A percentile compares a stretch with the other conserved stretches of the same genome.
Conservation (phyloP, 805 yeast species). For the Candida boidinii region DNA sequence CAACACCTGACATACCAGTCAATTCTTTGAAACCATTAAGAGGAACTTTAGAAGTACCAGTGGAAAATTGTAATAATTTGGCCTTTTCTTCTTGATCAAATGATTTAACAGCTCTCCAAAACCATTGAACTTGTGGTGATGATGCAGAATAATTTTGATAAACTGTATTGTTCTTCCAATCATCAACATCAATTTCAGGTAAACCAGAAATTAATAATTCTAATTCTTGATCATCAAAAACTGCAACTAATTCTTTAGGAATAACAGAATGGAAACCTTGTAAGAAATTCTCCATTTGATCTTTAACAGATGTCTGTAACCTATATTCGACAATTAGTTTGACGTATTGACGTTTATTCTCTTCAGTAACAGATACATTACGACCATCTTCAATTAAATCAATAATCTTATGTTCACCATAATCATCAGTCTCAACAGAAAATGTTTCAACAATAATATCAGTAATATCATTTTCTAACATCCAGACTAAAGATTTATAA, state of each 20-base stretch:
- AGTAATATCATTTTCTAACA: slow-evolving; percentile 93
- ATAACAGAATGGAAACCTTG: slow-evolving; percentile 87
- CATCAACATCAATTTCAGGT: slow-evolving; percentile 93
- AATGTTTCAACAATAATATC: slow-evolving; percentile 93
- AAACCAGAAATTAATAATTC: slow-evolving; percentile 89
- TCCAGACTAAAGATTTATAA: slow-evolving; percentile 89
- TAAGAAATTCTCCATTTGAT: slow-evolving; percentile 79
- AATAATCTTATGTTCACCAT: slow-evolving; percentile 78
- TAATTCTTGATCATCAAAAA: slow-evolving; percentile 92
- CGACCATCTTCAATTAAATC: slow-evolving; percentile 81
- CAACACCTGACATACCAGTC: slow-evolving; percentile 78
- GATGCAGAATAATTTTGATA: slow-evolving; percentile 77
- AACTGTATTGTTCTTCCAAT: slow-evolving; percentile 83
- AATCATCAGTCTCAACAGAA: slow-evolving; percentile 87
- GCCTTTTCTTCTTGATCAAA: slow-evolving; percentile 94
- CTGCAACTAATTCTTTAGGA: slow-evolving; percentile 71
- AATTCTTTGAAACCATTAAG: slow-evolving; percentile 86
- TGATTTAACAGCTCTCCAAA: slow-evolving; percentile 95
- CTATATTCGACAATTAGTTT: slow-evolving; percentile 79
- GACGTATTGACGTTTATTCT: slow-evolving; percentile 86
- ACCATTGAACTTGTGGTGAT: slow-evolving; percentile 88
- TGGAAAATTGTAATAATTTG: slow-evolving; percentile 85
- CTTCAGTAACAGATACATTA: slow-evolving; percentile 80
- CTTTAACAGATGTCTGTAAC: slow-evolving; percentile 71
- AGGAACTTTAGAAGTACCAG: slow-evolving; percentile 97